Evolutionary conservation across 768 basidiomycete genomes (phyloP), one percentile per base, ranked within the genome.

Genomic region (Pisolithus microcarpus): DNA sequence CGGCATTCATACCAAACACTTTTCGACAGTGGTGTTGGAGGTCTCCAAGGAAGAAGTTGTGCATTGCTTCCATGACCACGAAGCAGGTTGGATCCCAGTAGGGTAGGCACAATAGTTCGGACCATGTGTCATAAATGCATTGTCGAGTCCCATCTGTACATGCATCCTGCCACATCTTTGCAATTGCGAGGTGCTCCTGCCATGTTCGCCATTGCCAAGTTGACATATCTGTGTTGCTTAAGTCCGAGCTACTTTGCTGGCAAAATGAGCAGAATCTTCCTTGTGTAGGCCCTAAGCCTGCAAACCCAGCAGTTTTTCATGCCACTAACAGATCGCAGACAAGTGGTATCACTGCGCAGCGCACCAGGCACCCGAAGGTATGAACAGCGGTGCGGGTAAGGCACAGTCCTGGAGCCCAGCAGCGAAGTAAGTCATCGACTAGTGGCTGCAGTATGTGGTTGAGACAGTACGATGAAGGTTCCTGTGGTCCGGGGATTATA

Each of bases 391-490:
- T 73, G 8, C 49, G 21, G 0, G 64, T 52, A 18, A 65, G 57
- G 42, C 52, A 59, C 4, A 72, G 48, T 7, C 73, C 71, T 19
- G 50, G 26, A 10, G 57, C 2, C 68, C 71, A 78, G 13, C 70
- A 57, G 0, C 45, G 26, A 1, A 68, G 43, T 0, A 76, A 58
- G n/a, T 72, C 64, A 34, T 71, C 61, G 6, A 76, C 61, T 13
- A 76, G 62, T 1, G 67, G 71, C 0, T 31, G n/a, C 2, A 78
- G 56, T 23, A 72, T 56, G 42, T 73, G 70, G 36, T 76, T 74
- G 7, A 74, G 57, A 28, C 69, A 53, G 0, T 62, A 40, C 0
- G 65, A 47, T 1, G 56, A 50, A 0, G 65, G 71, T 46, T 72
- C 59, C 43, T 24, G 65, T 26, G 28, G 55, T 55, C 13, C 43